phyloP scores from a whole-genome alignment of 768 basidiomycete genomes.

The Coprinellus micaceus region DNA sequence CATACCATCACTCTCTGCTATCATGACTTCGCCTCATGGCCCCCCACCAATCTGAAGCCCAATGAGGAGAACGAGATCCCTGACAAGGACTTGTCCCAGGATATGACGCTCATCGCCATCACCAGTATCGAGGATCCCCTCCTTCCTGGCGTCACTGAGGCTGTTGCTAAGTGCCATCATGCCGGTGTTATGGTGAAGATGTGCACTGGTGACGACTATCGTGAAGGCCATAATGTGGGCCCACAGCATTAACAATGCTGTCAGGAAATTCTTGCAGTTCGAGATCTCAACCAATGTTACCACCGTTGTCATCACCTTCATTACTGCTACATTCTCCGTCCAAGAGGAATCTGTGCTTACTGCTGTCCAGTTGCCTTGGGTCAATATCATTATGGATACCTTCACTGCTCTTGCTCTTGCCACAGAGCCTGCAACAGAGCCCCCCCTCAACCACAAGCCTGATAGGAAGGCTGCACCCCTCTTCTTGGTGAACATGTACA shows the following conservation, averaged over 20 bases:
- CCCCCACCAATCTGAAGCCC: slow-evolving; percentile 48
- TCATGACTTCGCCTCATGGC: slow-evolving; percentile 83
- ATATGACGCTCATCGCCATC: slow-evolving; percentile 85
- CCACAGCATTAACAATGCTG: slow-evolving; percentile 95
- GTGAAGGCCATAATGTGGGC: slow-evolving; percentile 99
- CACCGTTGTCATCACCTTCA: slow-evolving; percentile 90
- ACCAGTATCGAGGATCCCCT: slow-evolving; percentile 96
- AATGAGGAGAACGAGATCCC: slow-evolving; percentile 56
- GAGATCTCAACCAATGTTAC: slow-evolving; percentile 93
- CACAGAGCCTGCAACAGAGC: slow-evolving; percentile 86
- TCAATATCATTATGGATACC: slow-evolving; percentile 98
- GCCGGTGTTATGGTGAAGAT: slow-evolving; percentile 96
- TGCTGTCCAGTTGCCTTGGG: slow-evolving; percentile 96
- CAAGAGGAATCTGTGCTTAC: slow-evolving; percentile 82
- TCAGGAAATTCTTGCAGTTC: slow-evolving; percentile 96
- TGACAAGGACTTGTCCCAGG: slow-evolving; percentile 62
- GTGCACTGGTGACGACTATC: slow-evolving; percentile 97
- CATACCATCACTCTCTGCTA: slow-evolving; percentile 95
- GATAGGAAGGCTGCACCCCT: slow-evolving; percentile 86
- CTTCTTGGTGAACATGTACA: slow-evolving; percentile 93
- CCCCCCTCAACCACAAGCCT: slow-evolving; percentile 82
- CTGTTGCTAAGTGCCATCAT: slow-evolving; percentile 79
- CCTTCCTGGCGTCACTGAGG: slow-evolving; percentile 82
- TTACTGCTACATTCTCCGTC: slow-evolving; percentile 81
- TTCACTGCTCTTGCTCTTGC: slow-evolving; percentile 97